These are phyloP conservation scores for Chondrus crispus DNA, from an alignment of 23 red algal species.

Conservation along the genomic window DNA sequence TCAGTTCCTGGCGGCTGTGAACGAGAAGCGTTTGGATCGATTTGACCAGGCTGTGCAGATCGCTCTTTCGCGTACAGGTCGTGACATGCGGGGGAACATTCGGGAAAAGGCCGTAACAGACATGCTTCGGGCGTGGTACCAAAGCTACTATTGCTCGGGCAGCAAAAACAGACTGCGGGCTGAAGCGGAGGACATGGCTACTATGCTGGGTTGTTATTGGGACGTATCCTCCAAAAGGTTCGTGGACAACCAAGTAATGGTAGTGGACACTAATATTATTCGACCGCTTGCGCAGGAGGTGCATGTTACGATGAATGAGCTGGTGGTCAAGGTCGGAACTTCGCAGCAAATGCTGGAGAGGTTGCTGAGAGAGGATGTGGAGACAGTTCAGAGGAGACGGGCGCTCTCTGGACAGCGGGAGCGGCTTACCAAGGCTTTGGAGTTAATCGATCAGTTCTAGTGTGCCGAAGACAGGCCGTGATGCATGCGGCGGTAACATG, in stretches of 20 bases:
- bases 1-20: slow-evolving; percentile 48
- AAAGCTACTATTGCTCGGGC: slow-evolving; percentile 51
- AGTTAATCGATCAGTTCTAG: slow-evolving; percentile 44
- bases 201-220: slow-evolving; percentile 57
- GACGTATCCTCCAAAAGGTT: slow-evolving; percentile 46
- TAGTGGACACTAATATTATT: slow-evolving; percentile 42
- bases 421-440: slow-evolving; percentile 27
- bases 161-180: slow-evolving; percentile 38
- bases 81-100: slow-evolving; percentile 31
- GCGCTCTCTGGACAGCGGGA: slow-evolving; percentile 4
- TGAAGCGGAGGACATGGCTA: slow-evolving; percentile 55
- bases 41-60: slow-evolving; percentile 45
- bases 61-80: slow-evolving; percentile 40
- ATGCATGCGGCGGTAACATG: no score
- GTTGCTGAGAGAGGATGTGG: slow-evolving; percentile 41
- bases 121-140: slow-evolving; percentile 59
- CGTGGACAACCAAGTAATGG: slow-evolving; percentile 57
- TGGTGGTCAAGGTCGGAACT: slow-evolving; percentile 51
- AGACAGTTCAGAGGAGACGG: slow-evolving; percentile 19
- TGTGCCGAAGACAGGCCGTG: no score
- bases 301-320: slow-evolving; percentile 54
- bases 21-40: slow-evolving; percentile 50
- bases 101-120: slow-evolving; percentile 48
- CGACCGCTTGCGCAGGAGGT: slow-evolving; percentile 41
- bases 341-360: slow-evolving; percentile 38